Conservation (phyloP, 768 basidiomycete genomes). For the Xerocomus potaroensis region DNA sequence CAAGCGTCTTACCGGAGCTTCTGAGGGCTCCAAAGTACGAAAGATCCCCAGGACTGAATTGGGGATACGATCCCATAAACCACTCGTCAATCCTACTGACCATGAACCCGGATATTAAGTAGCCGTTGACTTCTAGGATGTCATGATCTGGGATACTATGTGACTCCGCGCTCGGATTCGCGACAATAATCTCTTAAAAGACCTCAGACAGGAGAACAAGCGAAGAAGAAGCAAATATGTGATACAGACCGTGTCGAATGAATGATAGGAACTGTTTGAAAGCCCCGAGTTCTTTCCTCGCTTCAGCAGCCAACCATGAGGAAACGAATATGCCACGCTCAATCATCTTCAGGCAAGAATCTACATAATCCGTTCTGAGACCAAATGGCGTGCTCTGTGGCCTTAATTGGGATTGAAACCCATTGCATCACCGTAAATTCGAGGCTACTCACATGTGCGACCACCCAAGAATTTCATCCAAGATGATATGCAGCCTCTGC, state of each 20-base stretch:
- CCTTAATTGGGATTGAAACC: constrained; percentile 36
- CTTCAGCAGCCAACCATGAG: constrained; percentile 63
- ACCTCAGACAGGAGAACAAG: constrained; percentile 15
- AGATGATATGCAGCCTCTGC: constrained; percentile 69
- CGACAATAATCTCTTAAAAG: constrained; percentile 43
- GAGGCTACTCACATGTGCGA: constrained; percentile 53
- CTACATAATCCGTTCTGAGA: constrained; percentile 47
- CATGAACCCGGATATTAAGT: constrained; percentile 67
- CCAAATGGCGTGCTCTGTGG: constrained; percentile 54
- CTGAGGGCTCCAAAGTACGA: constrained; percentile 20
- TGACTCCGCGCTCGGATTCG: constrained; percentile 50
- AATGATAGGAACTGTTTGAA: constrained; percentile 80
- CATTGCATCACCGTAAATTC: constrained; percentile 7
- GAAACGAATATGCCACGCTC: constrained; percentile 58
- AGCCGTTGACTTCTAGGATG: constrained; percentile 75
- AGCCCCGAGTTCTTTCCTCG: constrained; percentile 62
- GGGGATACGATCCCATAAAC: constrained; percentile 58
- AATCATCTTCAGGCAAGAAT: constrained; percentile 48
- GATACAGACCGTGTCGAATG: constrained; percentile 62
- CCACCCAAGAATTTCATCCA: constrained; percentile 81
- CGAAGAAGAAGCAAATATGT: constrained; percentile 5
- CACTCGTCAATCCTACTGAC: constrained; percentile 71
- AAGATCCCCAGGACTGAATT: constrained; percentile 32
- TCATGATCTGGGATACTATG: constrained; percentile 54
- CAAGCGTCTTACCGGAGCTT: constrained; percentile 22